phyloP scores from a whole-genome alignment of 2,329 filamentous ascomycete genomes.

The Trichoderma breve region DNA sequence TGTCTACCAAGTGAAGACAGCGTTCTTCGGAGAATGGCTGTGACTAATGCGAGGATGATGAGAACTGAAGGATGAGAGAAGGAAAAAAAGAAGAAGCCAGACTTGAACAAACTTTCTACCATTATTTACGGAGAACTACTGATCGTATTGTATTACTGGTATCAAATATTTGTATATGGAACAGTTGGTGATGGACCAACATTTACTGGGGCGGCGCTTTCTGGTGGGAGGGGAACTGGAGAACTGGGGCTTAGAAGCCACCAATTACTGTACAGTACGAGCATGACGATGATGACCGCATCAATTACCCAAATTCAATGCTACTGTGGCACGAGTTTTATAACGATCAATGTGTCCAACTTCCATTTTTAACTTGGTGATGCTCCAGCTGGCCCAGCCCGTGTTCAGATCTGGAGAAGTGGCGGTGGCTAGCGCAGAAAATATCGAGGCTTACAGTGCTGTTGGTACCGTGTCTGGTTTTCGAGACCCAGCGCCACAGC shows the following conservation, averaged over 20 bases:
- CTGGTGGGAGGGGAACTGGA: neutral
- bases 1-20: neutral
- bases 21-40: conserved; percentile 2
- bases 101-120: neutral
- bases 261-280: neutral
- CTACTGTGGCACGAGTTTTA: neutral
- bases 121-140: neutral
- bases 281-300: neutral
- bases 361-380: neutral
- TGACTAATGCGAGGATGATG: conserved; percentile 2
- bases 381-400: neutral
- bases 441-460: conserved; percentile 1
- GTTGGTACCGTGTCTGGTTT: neutral
- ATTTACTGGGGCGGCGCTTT: neutral
- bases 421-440: conserved; percentile 2
- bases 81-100: neutral
- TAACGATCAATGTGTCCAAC: neutral
- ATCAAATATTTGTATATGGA: neutral
- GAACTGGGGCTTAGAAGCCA: neutral
- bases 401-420: neutral
- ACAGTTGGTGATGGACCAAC: neutral
- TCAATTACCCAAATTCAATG: neutral
- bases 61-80: neutral
- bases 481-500: neutral
- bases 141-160: neutral